Evolutionary conservation across 2,329 filamentous ascomycete species (phyloP).

Genomic region (Arachnopeziza araneosa): DNA sequence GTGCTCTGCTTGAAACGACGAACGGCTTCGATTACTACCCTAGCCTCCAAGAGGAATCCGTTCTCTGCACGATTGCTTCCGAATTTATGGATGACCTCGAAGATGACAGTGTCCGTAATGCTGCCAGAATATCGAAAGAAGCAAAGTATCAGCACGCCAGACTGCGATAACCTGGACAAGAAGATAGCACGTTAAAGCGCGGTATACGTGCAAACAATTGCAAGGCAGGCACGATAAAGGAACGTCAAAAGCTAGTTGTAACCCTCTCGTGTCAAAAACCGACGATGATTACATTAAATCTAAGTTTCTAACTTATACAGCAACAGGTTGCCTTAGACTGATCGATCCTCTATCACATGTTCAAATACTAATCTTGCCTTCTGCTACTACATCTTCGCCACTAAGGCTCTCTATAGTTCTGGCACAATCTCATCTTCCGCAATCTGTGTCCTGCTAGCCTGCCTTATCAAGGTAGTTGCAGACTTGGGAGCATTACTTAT

Average conservation of each 20-base stretch:
- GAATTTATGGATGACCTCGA: conserved; percentile 3
- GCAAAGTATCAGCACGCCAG: conserved; percentile 13
- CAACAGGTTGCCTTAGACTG: conserved; percentile 3
- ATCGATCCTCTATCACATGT: conserved; percentile 5
- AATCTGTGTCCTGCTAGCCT: conserved; percentile 11
- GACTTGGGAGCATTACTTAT: conserved; percentile 5
- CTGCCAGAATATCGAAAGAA: conserved; percentile 8
- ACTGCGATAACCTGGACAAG: conserved; percentile 9
- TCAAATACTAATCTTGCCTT: conserved; percentile 2
- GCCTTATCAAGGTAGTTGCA: conserved; percentile 6
- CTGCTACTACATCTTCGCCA: conserved; percentile 8
- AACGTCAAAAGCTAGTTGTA: conserved; percentile 3
- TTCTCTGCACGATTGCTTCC: conserved; percentile 14
- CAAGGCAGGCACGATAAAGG: conserved; percentile 4
- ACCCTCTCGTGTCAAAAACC: neutral
- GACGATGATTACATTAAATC: conserved; percentile 5
- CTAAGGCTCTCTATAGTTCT: conserved; percentile 4
- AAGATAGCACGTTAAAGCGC: neutral
- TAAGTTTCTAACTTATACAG: conserved; percentile 8
- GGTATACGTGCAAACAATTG: conserved; percentile 1
- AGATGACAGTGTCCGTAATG: conserved; percentile 13
- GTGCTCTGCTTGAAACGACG: too few species aligned
- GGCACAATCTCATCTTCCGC: conserved; percentile 5
- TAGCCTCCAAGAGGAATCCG: conserved; percentile 10
- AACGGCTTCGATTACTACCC: conserved; percentile 10